Evolutionary conservation across 2,329 filamentous ascomycete genomes (phyloP), one percentile per base, ranked within the genome.

Genomic region (Stagonosporopsis cucurbitacearum): DNA sequence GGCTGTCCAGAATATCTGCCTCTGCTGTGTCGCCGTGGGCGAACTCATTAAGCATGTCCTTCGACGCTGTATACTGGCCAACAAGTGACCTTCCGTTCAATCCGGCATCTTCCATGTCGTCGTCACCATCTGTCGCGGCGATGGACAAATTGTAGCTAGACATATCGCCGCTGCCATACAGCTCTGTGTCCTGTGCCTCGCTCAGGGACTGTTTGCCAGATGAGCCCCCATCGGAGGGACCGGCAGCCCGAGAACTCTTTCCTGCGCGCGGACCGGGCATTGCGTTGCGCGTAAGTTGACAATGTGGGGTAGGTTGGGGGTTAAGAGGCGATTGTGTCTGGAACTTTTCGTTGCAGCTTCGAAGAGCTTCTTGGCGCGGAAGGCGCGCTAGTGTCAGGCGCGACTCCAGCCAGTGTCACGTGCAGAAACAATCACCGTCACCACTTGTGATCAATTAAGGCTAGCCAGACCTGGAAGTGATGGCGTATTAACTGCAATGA

Each of bases 21-120:
- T 97, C 94, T 74, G 96, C 94, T 23, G 94, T 91, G 39, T 91
- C 93, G 51, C 93, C 93, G 50, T 86, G 87, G 22, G 94, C 88
- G 78, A 96, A 96, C 78, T 99, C 95, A 73, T 96, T 91, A 72
- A 99, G 93, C 79, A 97, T 92, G 46, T 90, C 88, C 65, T 86
- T 89, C 35, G 92, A 94, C 23, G 95, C 95, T 32, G 95, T 99
- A 78, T 99, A 99, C 77, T 98, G 95, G 61, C 93, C 94, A 30
- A 97, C 89, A 58, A 99, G 82, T 57, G 91, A 86, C 69, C 89
- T 86, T 66, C 90, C 87, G 66, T 75, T 81, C 41, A 80, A 74
- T n/a, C 81, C 87, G 53, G 79, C 86, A 75, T 88, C 90, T 45
- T 85, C 85, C 85, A 92, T 91, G 69, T 89, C 88, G 63, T 93